These are phyloP conservation scores for Cryoendolithus antarcticus DNA, from an alignment of 2,329 filamentous ascomycete species.

Conservation along the genomic window DNA sequence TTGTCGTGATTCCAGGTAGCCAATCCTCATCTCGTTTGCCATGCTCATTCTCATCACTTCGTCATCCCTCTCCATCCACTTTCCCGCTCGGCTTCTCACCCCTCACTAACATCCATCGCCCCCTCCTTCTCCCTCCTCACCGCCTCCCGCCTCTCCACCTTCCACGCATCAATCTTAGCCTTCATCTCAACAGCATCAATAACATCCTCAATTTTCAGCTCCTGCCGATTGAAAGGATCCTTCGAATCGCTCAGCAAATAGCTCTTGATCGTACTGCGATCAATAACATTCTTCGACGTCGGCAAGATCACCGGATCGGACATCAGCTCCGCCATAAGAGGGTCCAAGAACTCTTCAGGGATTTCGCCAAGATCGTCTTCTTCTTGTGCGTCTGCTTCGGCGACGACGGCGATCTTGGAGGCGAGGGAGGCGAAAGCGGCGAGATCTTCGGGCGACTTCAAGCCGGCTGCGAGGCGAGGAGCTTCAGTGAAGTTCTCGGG, in stretches of 20 bases:
- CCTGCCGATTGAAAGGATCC: slow-evolving; percentile 60
- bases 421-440: slow-evolving; percentile 58
- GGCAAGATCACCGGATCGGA: slow-evolving; percentile 87
- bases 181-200: slow-evolving; percentile 47
- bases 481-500: slow-evolving; percentile 69
- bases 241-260: slow-evolving; percentile 60
- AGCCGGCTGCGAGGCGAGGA: slow-evolving; percentile 53
- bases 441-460: slow-evolving; percentile 65
- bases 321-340: slow-evolving; percentile 85
- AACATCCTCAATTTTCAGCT: slow-evolving; percentile 59
- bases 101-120: slow-evolving; percentile 12
- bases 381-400: slow-evolving; percentile 66
- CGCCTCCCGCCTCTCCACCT: slow-evolving; percentile 32
- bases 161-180: slow-evolving; percentile 47
- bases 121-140: slow-evolving; percentile 24
- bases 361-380: slow-evolving; percentile 88
- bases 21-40: too few species aligned
- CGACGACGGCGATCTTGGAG: slow-evolving; percentile 55
- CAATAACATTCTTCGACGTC: slow-evolving; percentile 47
- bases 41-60: too few species aligned
- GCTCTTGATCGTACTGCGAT: slow-evolving; percentile 55
- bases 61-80: too few species aligned
- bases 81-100: too few species aligned
- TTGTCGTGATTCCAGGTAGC: too few species aligned
- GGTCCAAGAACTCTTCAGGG: slow-evolving; percentile 81